Evolutionary conservation across 495 filamentous ascomycete genomes (phyloP), one percentile per base, ranked within the genome.

Genomic region (Penicillium waksmanii): DNA sequence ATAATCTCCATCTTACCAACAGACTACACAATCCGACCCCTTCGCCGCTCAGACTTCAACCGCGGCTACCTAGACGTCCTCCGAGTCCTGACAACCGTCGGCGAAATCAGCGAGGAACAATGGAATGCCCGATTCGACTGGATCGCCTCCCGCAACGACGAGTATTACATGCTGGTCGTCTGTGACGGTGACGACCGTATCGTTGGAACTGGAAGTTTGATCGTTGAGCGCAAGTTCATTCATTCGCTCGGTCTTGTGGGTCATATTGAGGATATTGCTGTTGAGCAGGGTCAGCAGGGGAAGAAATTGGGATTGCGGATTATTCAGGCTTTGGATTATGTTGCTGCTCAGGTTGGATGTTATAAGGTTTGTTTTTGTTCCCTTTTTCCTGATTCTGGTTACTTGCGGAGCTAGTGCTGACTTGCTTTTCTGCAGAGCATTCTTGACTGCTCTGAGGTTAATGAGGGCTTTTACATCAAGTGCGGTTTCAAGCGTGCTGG

Each of bases 381-480:
- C 40, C n/a, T n/a, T 2, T 23, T 23, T 23, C 23, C 23, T 23
- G 23, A 23, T 23, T 23, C 3, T 23, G 23, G 23, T 23, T 21
- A 3, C 23, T 23, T 3, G 23, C 23, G 4, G 23, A 15, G 12
- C 44, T 19, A 12, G 48, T 55, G 49, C 44, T 66, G 43, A 62
- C 36, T 25, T 53, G 35, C 34, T 62, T 31, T 38, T 38, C 15
- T 12, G 36, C 53, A 87, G 86, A 84, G 79, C 25, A 91, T 92
- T 54, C 80, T 92, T 27, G 89, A 92, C 61, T 92, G 89, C 71
- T 88, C 84, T 9, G 88, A 91, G 69, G 77, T 89, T 64, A 98
- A 98, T 73, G 92, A 97, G 77, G 95, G 93, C 15, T 98, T 98
- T 80, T 98, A 98, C 73, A 85, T 96, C 64, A 98, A 98, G 84